Evolutionary conservation across 805 yeast genomes (phyloP).

Genomic region (Ogataea paradorogensis): DNA sequence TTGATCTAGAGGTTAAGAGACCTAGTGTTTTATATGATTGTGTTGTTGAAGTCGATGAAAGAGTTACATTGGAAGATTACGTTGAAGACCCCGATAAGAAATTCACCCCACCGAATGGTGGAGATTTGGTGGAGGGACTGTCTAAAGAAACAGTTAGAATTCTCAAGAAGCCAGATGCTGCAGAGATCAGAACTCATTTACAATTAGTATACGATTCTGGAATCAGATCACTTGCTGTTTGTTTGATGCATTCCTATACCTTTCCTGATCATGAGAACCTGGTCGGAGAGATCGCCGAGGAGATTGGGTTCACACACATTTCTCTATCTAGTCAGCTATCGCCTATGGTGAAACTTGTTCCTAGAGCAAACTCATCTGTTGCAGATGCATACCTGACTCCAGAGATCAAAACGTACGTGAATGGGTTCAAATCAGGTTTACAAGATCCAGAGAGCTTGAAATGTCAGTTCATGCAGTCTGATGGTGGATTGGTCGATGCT

Average conservation of each 20-base stretch:
- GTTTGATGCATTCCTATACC: slow-evolving; percentile 70
- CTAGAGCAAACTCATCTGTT: slow-evolving; percentile 72
- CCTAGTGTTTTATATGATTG: slow-evolving; percentile 68
- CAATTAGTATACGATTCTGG: slow-evolving; percentile 51
- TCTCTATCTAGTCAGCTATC: slow-evolving; percentile 65
- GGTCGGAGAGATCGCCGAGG: slow-evolving; percentile 57
- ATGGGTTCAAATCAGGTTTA: slow-evolving; percentile 63
- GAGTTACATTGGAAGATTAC: slow-evolving; percentile 80
- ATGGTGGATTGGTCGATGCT: slow-evolving; percentile 91
- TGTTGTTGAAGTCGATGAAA: slow-evolving; percentile 84
- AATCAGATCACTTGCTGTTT: slow-evolving; percentile 66
- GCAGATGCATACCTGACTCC: slow-evolving; percentile 87
- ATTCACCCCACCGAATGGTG: slow-evolving; percentile 28
- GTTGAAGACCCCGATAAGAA: slow-evolving; percentile 62
- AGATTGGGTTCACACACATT: slow-evolving; percentile 67
- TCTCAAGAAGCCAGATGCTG: slow-evolving; percentile 47
- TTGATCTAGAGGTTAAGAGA: slow-evolving; percentile 73
- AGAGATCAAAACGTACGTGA: slow-evolving; percentile 61
- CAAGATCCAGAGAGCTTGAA: slow-evolving; percentile 48
- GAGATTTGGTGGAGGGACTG: slow-evolving; percentile 48
- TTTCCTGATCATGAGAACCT: slow-evolving; percentile 65
- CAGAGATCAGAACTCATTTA: slow-evolving; percentile 41
- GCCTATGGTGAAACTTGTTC: slow-evolving; percentile 76
- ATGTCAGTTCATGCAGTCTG: slow-evolving; percentile 91
- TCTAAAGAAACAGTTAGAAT: slow-evolving; percentile 69